Evolutionary conservation across 257 asterid species (phyloP), one percentile per base, ranked within the genome.

Genomic region (Solanum commersonii): DNA sequence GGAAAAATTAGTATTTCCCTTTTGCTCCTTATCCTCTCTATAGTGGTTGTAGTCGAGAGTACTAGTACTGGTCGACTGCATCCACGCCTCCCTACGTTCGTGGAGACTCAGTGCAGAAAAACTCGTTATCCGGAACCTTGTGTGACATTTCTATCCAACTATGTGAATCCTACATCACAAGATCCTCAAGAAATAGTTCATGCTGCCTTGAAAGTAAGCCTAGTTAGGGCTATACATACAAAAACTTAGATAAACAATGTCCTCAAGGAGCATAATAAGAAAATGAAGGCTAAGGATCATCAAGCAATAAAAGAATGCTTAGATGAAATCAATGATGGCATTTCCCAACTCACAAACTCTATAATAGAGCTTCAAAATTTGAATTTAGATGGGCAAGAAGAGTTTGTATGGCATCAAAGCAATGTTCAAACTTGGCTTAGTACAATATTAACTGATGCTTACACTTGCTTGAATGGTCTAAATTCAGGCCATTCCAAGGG

Each of bases 341-440:
- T 93, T 4, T 91, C 68, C 4, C 98, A 93, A 40, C 88, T 95
- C 18, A 76, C 92, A 20, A 91, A 92, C 38, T 90, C 95, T 29
- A 91, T 95, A 11, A 89, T 71, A 34, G 98, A 94, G 90, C 74
- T 92, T 6, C 91, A 90, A 4, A 86, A 77, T 27, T 92, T 94
- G 29, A 89, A 90, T 22, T 29, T 88, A 0, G 91, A 89, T 10
- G 87, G 46, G 1, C 93, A 83, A 37, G 72, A 65, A 1, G 88
- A 92, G 10, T 93, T 94, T 74, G 87, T 89, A 11, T 95, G 98
- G 98, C 96, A 92, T 72, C 92, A 92, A 11, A 94, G 93, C 89
- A 93, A 93, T 72, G 92, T 94, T 1, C 37, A 88, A 18, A 90
- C 94, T 6, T 94, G 98, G 98, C 82, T 93, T 88, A 94, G 95